phyloP scores from a whole-genome alignment of 495 filamentous ascomycete species.

The Cercophora sp. region DNA sequence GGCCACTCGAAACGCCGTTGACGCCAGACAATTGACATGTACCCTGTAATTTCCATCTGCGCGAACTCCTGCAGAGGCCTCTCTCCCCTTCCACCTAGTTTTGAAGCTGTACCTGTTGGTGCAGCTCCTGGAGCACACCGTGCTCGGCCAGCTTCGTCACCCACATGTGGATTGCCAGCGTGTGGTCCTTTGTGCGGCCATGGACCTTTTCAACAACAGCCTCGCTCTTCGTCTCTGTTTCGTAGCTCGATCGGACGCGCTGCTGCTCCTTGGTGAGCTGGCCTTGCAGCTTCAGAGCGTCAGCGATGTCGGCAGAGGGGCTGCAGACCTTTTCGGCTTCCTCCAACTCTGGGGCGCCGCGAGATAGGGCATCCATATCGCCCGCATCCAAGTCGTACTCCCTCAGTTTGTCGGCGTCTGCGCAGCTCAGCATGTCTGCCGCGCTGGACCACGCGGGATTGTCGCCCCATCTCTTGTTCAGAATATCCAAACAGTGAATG shows the following conservation, averaged over 20 bases:
- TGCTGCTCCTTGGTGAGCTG: neutral
- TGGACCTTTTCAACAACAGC: conserved; percentile 14
- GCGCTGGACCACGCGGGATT: conserved; percentile 4
- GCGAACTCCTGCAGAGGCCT: neutral
- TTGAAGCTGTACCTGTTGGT: no score
- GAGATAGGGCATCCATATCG: conserved; percentile 11
- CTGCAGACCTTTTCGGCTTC: neutral
- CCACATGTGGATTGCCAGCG: conserved; percentile 42
- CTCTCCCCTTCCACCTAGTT: no score
- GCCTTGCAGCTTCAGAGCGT: neutral
- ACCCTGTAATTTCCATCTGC: no score
- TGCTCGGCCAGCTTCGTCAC: conserved; percentile 38
- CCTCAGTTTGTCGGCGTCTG: conserved; percentile 17
- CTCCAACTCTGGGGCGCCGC: neutral
- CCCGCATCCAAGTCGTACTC: conserved; percentile 21
- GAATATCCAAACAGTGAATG: conserved; percentile 25
- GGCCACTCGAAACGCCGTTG: no score
- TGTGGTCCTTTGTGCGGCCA: conserved; percentile 38
- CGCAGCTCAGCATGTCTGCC: conserved; percentile 2
- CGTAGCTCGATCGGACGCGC: neutral
- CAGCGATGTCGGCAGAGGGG: neutral
- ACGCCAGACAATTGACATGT: no score
- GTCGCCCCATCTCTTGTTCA: conserved; percentile 23
- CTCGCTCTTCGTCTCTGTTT: neutral
- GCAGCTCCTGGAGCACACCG: conserved; percentile 33